These are phyloP conservation scores for Pythium biforme DNA, from an alignment of 352 stramenopile genomes.

Conservation along the genomic window DNA sequence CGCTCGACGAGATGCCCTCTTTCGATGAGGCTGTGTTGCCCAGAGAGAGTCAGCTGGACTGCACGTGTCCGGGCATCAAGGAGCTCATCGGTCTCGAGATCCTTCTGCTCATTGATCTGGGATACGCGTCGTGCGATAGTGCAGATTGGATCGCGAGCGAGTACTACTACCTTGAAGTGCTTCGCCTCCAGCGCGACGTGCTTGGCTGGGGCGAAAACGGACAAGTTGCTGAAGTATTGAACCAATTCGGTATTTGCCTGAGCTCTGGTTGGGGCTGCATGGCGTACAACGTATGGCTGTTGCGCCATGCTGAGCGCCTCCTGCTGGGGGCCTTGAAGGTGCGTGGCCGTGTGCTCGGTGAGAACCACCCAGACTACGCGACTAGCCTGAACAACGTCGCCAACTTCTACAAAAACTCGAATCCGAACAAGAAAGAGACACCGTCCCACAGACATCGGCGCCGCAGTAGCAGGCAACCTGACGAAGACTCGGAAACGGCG, in stretches of 20 bases:
- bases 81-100: conserved; percentile 74
- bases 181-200: conserved; percentile 74
- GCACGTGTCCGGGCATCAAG: conserved; percentile 62
- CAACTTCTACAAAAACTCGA: conserved; percentile 82
- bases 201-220: conserved; percentile 68
- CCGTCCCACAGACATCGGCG: background rate
- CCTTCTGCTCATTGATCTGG: conserved; percentile 70
- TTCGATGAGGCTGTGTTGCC: conserved; percentile 46
- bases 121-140: conserved; percentile 70
- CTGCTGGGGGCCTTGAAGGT: conserved; percentile 65
- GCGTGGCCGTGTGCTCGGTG: conserved; percentile 63
- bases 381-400: conserved; percentile 84
- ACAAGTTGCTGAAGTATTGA: conserved; percentile 79
- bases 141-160: conserved; percentile 73
- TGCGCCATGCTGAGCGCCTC: conserved; percentile 64
- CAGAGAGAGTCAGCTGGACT: conserved; percentile 30
- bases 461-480: background rate
- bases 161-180: conserved; percentile 73
- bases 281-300: conserved; percentile 69
- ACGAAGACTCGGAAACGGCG: conserved; percentile 9
- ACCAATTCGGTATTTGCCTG: conserved; percentile 79
- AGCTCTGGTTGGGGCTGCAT: conserved; percentile 68
- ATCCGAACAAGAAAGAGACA: conserved; percentile 19
- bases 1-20: conserved; percentile 50
- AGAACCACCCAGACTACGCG: conserved; percentile 74